Conservation (phyloP, 768 basidiomycete genomes). For the Boletellus ananas region DNA sequence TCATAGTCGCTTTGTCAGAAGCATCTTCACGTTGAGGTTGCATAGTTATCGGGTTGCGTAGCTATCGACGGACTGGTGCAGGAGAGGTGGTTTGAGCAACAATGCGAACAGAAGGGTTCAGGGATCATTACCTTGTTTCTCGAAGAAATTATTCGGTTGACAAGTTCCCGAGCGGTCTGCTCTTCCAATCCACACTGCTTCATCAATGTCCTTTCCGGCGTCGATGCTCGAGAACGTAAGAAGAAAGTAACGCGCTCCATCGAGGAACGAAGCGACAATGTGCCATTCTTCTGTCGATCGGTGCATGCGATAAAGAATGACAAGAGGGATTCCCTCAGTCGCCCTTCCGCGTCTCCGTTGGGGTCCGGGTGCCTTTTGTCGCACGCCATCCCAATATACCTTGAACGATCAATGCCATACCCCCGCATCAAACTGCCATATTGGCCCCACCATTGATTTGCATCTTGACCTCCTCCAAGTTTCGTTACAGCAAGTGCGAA, state of each 20-base stretch:
- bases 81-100: not conserved
- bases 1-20: too few relatives aligned
- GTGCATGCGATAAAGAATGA: constrained; percentile 13
- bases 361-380: constrained; percentile 17
- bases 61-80: not conserved
- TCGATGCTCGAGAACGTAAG: constrained; percentile 8
- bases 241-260: constrained; percentile 8
- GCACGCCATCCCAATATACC: constrained; percentile 34
- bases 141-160: constrained; percentile 6
- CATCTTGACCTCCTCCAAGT: constrained; percentile 24
- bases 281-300: constrained; percentile 9
- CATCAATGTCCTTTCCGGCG: constrained; percentile 12
- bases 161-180: constrained; percentile 18
- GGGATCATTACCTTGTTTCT: not conserved
- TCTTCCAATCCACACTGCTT: constrained; percentile 20
- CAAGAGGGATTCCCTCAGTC: constrained; percentile 24
- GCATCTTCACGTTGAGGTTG: not conserved
- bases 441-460: constrained; percentile 35
- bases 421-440: constrained; percentile 16
- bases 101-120: not conserved
- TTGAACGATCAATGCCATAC: constrained; percentile 18
- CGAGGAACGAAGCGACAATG: constrained; percentile 6
- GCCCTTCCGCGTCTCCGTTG: constrained; percentile 21
- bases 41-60: not conserved
- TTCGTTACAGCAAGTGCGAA: constrained; percentile 30